Base-by-base conservation (phyloP, 148 eudicot genomes). In the Rhododendron williamsianum region DNA sequence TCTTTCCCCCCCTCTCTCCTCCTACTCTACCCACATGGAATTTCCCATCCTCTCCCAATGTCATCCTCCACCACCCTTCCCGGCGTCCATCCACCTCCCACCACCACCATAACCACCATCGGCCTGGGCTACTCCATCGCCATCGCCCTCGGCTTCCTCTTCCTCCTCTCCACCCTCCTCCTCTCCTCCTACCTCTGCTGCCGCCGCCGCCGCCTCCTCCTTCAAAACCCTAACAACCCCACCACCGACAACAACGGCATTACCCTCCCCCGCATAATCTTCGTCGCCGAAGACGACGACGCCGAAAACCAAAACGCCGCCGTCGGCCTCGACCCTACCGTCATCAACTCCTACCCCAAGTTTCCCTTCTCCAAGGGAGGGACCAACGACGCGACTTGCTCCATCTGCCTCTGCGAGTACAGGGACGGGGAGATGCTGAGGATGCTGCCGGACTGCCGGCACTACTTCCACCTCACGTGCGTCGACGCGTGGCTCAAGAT, bases 371-470 rank as follows among this genome's bases (percentile, higher is more conserved):
- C 82, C 33, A 92, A 81, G 80, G 86, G n/a, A 11, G 83, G 81
- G 16, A 81, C 69, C 7, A 80, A 78, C 30, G 88, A 91, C 33
- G 73, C 85, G 8, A 87, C 87, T 69, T 96, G 98, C 76, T 88
- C 98, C 43, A 96, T 96, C 45, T 96, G 98, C 81, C 52, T 96
- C 82, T 96, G 95, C 51, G 98, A 96, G 58, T 96, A 96, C 27
- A 92, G 90, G 67, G 98, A 96, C 2, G 86, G 86, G 6, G 98
- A 94, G 90, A 96, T 94, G 97, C 60, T 96, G 72, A 83, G 98
- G 83, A 92, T 96, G 94, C 88, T 96, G 91, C 98, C 98, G 45
- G 98, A 96, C 83, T 96, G 98, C 85, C 86, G 86, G 52, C 98
- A 94, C 82, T 90, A 78, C 41, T 96, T 96, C 51, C 98, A 96